Conservation (phyloP, 75 land plant genomes). For the Cryptomeria japonica region DNA sequence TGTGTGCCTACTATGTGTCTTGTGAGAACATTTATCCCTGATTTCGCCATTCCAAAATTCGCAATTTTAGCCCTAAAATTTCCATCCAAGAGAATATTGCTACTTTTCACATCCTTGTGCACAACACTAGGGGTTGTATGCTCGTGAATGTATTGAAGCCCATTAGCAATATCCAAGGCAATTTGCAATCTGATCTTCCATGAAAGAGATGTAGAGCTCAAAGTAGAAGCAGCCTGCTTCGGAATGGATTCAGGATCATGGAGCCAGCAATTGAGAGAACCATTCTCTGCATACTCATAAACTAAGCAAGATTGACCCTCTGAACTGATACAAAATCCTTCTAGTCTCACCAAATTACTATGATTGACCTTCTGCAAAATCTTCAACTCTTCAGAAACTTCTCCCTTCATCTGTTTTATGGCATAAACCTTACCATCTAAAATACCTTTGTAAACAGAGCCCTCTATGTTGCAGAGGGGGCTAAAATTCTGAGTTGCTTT, state of each 20-base stretch:
- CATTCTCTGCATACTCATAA: conserved; percentile 80
- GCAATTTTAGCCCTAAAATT: conserved; percentile 75
- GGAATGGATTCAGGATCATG: conserved; percentile 9
- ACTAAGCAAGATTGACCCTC: conserved; percentile 50
- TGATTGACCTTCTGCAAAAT: conserved; percentile 64
- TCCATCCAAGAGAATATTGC: conserved; percentile 69
- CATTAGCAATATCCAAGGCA: conserved; percentile 84
- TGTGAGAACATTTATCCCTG: conserved; percentile 49
- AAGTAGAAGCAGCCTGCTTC: conserved; percentile 18
- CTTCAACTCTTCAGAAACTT: conserved; percentile 62
- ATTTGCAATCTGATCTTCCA: conserved; percentile 64
- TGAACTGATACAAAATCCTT: conserved; percentile 42
- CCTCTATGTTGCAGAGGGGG: conserved; percentile 34
- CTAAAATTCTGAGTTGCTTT: conserved; percentile 41
- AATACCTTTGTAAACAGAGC: conserved; percentile 65
- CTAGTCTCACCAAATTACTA: conserved; percentile 54
- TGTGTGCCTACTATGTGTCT: conserved; percentile 50
- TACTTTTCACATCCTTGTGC: conserved; percentile 69
- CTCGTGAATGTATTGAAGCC: conserved; percentile 82
- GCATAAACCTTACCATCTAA: conserved; percentile 50
- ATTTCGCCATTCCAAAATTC: conserved; percentile 68
- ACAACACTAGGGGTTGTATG: conserved; percentile 72
- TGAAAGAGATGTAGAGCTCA: conserved; percentile 24
- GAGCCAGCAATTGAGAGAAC: conserved; percentile 67
- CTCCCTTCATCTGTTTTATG: conserved; percentile 61